Evolutionary conservation across 2,329 filamentous ascomycete species (phyloP), one percentile per base, ranked within the genome.

Genomic region (Botrytis fabae): DNA sequence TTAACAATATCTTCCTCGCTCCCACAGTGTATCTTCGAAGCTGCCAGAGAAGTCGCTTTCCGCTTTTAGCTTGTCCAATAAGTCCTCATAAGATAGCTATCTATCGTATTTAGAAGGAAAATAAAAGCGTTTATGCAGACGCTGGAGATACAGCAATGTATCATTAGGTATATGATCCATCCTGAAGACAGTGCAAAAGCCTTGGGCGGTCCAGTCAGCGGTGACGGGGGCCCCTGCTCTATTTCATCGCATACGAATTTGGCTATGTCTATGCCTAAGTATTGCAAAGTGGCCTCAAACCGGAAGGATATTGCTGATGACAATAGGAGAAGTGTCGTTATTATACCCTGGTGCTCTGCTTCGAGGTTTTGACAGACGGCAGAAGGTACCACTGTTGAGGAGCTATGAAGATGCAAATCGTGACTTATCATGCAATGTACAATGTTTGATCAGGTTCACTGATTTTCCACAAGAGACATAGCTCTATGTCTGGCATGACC

Each of bases 61-160:
- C 0, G 0, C 3, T 9, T 54, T 40, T 14, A 40, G 22, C 38
- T 18, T 46, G 9, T 25, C 35, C 32, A 40, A 57, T 42, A 68
- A 25, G 14, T 40, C 9, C 25, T 57, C 22, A 46, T 22, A 54
- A 25, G 32, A 57, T 7, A 42, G 4, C 1, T 54, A 22, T 68
- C 35, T 40, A 8, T 22, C 48, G 7, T 6, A 22, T 3, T 35
- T 32, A 20, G 2, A 14, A 25, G 4, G 57, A 1, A 2, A 2
- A 1, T 0, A 35, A 28, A 9, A 0, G 2, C 22, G 22, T 46
- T 5, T 35, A 5, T 46, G 40, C n/a, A 12, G 9, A 48, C 18
- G 46, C 7, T 8, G 0, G 42, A 48, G 48, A 65, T 35, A 25
- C 22, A 20, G 10, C 4, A 18, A 60, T 9, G 28, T 0, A 0